Evolutionary conservation across 768 basidiomycete genomes (phyloP).

Genomic region (Gymnopilus junonius): DNA sequence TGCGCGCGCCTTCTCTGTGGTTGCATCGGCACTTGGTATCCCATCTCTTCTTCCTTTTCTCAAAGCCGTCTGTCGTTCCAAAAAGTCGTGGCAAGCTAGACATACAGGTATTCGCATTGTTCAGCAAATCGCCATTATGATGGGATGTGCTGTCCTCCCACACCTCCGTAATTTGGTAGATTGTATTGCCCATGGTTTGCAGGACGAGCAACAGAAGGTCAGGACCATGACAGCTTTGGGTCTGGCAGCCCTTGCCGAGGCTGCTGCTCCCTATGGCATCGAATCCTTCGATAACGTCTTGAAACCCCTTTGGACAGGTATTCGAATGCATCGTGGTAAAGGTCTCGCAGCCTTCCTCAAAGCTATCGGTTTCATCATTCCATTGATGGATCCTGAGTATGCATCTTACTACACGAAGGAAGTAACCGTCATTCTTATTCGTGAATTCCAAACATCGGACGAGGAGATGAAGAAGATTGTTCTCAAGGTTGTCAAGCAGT

Average conservation of each 20-base stretch:
- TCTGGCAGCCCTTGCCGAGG: constrained; percentile 94
- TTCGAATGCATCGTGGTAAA: constrained; percentile 93
- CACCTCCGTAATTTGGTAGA: constrained; percentile 97
- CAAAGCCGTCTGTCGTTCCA: constrained; percentile 97
- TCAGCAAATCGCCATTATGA: constrained; percentile 99
- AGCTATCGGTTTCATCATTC: constrained; percentile 99
- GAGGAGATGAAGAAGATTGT: constrained; percentile 99
- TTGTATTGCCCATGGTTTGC: constrained; percentile 90
- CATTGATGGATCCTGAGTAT: constrained; percentile 99
- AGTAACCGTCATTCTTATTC: constrained; percentile 94
- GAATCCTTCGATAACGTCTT: constrained; percentile 98
- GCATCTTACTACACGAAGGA: constrained; percentile 99
- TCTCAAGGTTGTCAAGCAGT: constrained; percentile 98
- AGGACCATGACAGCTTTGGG: constrained; percentile 94
- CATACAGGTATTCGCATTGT: constrained; percentile 99
- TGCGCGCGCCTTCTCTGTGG: constrained; percentile 97
- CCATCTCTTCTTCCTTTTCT: constrained; percentile 97
- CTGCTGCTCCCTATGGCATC: constrained; percentile 98
- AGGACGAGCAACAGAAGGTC: constrained; percentile 96
- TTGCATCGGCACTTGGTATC: constrained; percentile 97
- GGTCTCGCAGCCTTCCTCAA: constrained; percentile 95
- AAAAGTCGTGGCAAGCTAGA: constrained; percentile 99
- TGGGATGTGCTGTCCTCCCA: constrained; percentile 98
- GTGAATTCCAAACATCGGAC: constrained; percentile 98
- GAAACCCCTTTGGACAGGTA: constrained; percentile 93